Base-by-base conservation (phyloP, 2,329 filamentous ascomycete genomes). In the Colletotrichum viniferum region DNA sequence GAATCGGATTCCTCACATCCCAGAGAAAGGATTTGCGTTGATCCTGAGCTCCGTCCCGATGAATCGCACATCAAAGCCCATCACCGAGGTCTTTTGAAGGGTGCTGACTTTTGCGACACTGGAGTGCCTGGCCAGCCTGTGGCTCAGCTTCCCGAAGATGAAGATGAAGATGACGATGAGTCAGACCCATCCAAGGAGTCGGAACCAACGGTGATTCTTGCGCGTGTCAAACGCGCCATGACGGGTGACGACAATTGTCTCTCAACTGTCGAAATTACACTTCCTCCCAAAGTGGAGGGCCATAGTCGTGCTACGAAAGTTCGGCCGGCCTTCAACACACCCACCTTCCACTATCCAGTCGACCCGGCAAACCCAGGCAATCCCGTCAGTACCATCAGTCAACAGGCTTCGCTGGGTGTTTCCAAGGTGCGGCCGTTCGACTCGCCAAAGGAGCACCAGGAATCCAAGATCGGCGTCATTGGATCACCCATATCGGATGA, bases 271-370 rank as follows among this genome's bases (percentile, higher is more conserved):
- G 60, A 68, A 58, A 71, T 78, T 14, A 48, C 76, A 4, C 52
- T 77, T 36, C 76, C 79, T 48, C 69, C 62, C 36, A 72, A 77
- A 24, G 66, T 28, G 21, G 55, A 69, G n/a, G 80, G 78, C 7
- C 79, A 81, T 30, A 78, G 71, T 55, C 77, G 73, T 32, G 70
- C 75, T 12, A 78, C 78, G 18, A 83, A 84, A 38, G 76, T 80
- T 34, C 79, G 78, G 5, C 81, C 82, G 16, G 78, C 78, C 4
- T 79, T 78, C 48, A 75, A 78, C 7, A 55, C 77, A 18, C 61
- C 78, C 36, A 68, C 74, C 2, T 64, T 74, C 7, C 36, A 68
- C 74, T 4, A 63, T 74, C 9, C 67, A 78, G 34, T 65, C 43
- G 43, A 77, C 24, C 69, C 36, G 26, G 21, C 18, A 30, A 63